Evolutionary conservation across 352 stramenopile species (phyloP).

Genomic region (Phytophthora citrophthora): DNA sequence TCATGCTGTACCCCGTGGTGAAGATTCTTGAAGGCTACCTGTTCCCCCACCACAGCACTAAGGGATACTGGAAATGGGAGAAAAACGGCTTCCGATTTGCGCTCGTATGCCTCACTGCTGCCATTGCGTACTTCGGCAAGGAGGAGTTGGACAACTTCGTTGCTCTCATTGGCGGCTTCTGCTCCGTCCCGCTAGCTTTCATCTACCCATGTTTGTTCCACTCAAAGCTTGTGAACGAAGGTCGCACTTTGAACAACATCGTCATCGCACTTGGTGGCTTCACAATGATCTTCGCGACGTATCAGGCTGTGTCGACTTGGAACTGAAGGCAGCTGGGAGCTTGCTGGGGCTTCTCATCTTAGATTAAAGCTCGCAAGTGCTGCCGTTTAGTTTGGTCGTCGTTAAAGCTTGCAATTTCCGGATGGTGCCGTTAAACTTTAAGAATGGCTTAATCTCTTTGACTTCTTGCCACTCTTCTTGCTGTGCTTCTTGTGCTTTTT

Average conservation of each 20-base stretch:
- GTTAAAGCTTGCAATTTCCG: constrained; percentile 5
- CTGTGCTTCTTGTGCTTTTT: constrained; percentile 42
- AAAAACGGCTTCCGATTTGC: constrained; percentile 74
- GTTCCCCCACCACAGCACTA: constrained; percentile 46
- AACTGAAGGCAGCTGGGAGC: constrained; percentile 28
- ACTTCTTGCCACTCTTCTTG: constrained; percentile 30
- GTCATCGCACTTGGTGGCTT: constrained; percentile 58
- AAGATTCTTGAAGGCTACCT: constrained; percentile 77
- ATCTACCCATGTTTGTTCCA: constrained; percentile 80
- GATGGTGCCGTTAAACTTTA: constrained; percentile 12
- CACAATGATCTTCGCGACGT: constrained; percentile 71
- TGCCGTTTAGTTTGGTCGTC: constrained; percentile 27
- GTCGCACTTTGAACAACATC: constrained; percentile 46
- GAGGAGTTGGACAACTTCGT: constrained; percentile 76
- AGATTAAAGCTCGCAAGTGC: constrained; percentile 27
- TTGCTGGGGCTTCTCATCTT: constrained; percentile 24
- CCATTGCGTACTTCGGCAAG: constrained; percentile 71
- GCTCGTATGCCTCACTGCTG: constrained; percentile 65
- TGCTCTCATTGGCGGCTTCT: constrained; percentile 74
- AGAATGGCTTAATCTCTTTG: constrained; percentile 25
- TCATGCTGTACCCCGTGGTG: constrained; percentile 76
- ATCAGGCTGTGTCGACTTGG: constrained; percentile 61
- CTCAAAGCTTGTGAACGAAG: constrained; percentile 55
- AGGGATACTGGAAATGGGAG: constrained; percentile 70
- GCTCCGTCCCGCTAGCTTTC: constrained; percentile 73